Evolutionary conservation across 169 alveolate species (phyloP).

Genomic region (Plasmodium vinckei): DNA sequence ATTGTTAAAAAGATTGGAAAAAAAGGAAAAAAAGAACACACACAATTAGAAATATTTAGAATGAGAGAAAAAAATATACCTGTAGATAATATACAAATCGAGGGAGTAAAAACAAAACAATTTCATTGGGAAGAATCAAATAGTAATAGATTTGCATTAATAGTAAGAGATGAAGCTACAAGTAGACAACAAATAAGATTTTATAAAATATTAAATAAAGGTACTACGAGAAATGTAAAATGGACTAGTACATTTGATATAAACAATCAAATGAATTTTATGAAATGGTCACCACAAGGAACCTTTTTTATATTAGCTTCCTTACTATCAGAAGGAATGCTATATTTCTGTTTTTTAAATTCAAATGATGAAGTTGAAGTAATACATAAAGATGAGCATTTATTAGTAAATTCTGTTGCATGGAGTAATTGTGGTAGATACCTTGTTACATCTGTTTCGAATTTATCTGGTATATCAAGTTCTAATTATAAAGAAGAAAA

Average conservation of each 20-base stretch:
- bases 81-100: constrained; percentile 91
- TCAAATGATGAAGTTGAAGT: constrained; percentile 91
- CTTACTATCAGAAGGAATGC: constrained; percentile 88
- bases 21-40: constrained; percentile 88
- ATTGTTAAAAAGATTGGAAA: constrained; percentile 90
- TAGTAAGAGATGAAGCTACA: constrained; percentile 90
- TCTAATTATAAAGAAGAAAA: constrained; percentile 75
- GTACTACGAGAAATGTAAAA: constrained; percentile 83
- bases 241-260: constrained; percentile 86
- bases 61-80: constrained; percentile 91
- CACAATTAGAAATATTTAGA: constrained; percentile 91
- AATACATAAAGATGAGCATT: constrained; percentile 90
- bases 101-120: constrained; percentile 90
- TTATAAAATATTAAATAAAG: constrained; percentile 89
- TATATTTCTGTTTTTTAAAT: constrained; percentile 88
- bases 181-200: constrained; percentile 89
- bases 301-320: constrained; percentile 90
- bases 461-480: constrained; percentile 1
- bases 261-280: constrained; percentile 84
- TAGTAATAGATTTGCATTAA: constrained; percentile 90
- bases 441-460: constrained; percentile 85
- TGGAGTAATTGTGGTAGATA: constrained; percentile 93
- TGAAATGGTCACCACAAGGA: constrained; percentile 93
- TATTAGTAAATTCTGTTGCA: constrained; percentile 87
- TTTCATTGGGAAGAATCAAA: constrained; percentile 89